These are phyloP conservation scores for Protea cynaroides DNA, from an alignment of 164 flowering plant species.

Conservation along the genomic window DNA sequence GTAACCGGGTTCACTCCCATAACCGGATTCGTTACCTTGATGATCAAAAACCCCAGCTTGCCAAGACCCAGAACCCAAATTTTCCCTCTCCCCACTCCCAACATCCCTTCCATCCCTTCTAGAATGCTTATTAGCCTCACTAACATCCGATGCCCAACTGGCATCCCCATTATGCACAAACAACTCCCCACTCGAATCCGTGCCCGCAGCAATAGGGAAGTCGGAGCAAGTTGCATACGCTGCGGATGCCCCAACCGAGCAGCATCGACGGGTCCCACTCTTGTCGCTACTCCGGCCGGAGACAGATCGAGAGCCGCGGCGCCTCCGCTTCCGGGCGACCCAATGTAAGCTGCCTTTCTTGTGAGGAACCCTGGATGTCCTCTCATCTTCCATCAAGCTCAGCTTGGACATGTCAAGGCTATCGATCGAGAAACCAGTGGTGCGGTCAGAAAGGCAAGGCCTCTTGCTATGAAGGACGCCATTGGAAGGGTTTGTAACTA, in stretches of 20 bases:
- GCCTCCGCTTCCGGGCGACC: constrained; percentile 62
- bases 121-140: constrained; percentile 45
- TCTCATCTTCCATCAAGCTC: constrained; percentile 52
- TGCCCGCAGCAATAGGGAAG: constrained; percentile 60
- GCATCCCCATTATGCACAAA: constrained; percentile 61
- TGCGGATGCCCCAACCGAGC: constrained; percentile 69
- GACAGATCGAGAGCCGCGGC: constrained; percentile 70
- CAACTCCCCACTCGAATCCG: constrained; percentile 94
- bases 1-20: constrained; percentile 91
- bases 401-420: constrained; percentile 55
- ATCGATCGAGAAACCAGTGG: constrained; percentile 43
- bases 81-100: constrained; percentile 46
- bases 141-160: constrained; percentile 81
- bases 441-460: constrained; percentile 66
- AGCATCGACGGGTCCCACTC: constrained; percentile 62
- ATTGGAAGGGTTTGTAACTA: constrained; percentile 5
- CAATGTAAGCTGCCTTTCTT: constrained; percentile 30
- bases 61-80: constrained; percentile 31
- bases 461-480: constrained; percentile 38
- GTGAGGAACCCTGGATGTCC: constrained; percentile 13
- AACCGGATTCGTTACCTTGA: constrained; percentile 79
- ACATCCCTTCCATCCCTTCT: constrained; percentile 42
- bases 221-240: constrained; percentile 79
- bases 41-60: constrained; percentile 36
- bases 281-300: constrained; percentile 86